These are phyloP conservation scores for Collybiopsis confluens DNA, from an alignment of 768 basidiomycete species.

Conservation along the genomic window DNA sequence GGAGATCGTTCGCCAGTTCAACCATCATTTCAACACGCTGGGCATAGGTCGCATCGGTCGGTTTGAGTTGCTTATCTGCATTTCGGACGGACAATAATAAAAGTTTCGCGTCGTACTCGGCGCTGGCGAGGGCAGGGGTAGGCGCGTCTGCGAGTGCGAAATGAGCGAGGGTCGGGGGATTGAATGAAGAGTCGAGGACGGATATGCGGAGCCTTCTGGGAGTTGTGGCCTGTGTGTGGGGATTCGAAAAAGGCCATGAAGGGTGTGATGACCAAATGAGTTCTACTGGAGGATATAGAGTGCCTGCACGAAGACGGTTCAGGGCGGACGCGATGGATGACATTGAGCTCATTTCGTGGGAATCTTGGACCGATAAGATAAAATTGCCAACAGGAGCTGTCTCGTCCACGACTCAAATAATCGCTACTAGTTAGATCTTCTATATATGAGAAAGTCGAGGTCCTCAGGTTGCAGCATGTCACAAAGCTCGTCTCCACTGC, in stretches of 20 bases:
- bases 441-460: background rate
- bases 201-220: slow-evolving; percentile 45
- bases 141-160: slow-evolving; percentile 62
- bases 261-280: slow-evolving; percentile 58
- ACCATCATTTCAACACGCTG: slow-evolving; percentile 88
- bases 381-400: background rate
- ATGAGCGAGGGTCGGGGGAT: slow-evolving; percentile 87
- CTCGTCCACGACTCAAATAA: slow-evolving; percentile 2
- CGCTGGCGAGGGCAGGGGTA: slow-evolving; percentile 14
- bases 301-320: slow-evolving; percentile 39
- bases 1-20: slow-evolving; percentile 54
- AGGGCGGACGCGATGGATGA: slow-evolving; percentile 14
- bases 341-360: background rate
- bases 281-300: slow-evolving; percentile 43
- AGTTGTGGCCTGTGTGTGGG: background rate
- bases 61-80: slow-evolving; percentile 73
- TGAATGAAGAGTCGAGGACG: slow-evolving; percentile 90
- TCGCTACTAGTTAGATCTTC: background rate
- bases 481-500: background rate
- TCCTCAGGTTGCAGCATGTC: background rate
- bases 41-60: slow-evolving; percentile 67
- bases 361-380: background rate
- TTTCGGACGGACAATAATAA: slow-evolving; percentile 83
- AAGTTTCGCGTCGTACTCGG: slow-evolving; percentile 65
- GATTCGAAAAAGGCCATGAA: slow-evolving; percentile 56